These are phyloP conservation scores for Choiromyces venosus DNA, from an alignment of 495 filamentous ascomycete species.

Conservation along the genomic window DNA sequence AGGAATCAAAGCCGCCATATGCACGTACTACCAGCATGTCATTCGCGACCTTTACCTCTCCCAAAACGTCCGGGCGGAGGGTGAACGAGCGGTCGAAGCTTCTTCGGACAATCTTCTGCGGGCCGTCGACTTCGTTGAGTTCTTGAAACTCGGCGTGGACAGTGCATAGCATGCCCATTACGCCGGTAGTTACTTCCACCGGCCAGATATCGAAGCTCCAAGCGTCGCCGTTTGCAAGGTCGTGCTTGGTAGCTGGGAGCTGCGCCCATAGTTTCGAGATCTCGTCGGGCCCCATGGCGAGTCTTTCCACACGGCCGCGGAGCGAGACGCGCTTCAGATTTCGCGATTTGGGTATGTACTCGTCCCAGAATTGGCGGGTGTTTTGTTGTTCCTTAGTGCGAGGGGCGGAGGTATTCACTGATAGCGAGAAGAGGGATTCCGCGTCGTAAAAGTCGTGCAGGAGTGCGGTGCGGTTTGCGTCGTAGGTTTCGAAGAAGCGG, in stretches of 20 bases:
- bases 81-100: conserved; percentile 84
- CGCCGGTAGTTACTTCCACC: conserved; percentile 64
- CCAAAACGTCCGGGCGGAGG: conserved; percentile 65
- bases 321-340: conserved; percentile 69
- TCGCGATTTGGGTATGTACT: conserved; percentile 72
- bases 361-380: conserved; percentile 55
- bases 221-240: conserved; percentile 56
- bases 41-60: conserved; percentile 67
- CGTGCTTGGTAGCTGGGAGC: conserved; percentile 71
- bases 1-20: conserved; percentile 59
- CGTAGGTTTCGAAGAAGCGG: conserved; percentile 66
- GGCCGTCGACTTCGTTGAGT: conserved; percentile 51
- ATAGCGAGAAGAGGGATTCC: conserved; percentile 70
- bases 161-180: conserved; percentile 66
- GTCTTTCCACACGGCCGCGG: conserved; percentile 57
- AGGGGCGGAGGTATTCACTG: conserved; percentile 61
- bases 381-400: conserved; percentile 47
- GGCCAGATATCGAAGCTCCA: conserved; percentile 81
- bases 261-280: conserved; percentile 63
- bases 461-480: conserved; percentile 61
- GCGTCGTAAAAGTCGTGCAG: conserved; percentile 67
- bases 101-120: conserved; percentile 51
- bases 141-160: conserved; percentile 83
- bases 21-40: conserved; percentile 70
- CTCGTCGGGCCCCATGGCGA: conserved; percentile 58